A percentile compares a stretch with the other conserved stretches of the same genome.
Evolutionary conservation across 257 asterid species (phyloP).

Genomic region (Nicotiana undulata): DNA sequence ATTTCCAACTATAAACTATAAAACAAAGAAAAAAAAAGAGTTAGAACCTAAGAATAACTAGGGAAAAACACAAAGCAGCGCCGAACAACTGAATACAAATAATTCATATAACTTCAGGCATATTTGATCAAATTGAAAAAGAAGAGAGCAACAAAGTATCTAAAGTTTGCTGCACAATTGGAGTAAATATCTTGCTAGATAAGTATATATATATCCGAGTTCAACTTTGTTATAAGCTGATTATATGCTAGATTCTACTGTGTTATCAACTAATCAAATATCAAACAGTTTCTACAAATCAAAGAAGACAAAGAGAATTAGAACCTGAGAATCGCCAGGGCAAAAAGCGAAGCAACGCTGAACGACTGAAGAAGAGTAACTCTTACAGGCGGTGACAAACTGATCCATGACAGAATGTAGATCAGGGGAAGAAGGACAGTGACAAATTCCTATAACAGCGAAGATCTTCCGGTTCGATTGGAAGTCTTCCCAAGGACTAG

Average conservation of each 20-base stretch:
- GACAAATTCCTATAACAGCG: conserved; percentile 80
- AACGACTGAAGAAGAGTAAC: conserved; percentile 79
- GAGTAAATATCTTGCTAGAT: background rate
- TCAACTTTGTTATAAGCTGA: background rate
- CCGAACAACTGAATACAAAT: background rate
- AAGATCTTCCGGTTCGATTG: conserved; percentile 85
- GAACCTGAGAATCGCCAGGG: conserved; percentile 89
- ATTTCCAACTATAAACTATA: background rate
- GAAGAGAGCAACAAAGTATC: background rate
- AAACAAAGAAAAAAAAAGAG: background rate
- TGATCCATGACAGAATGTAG: conserved; percentile 56
- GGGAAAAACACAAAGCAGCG: background rate
- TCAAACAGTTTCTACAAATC: background rate
- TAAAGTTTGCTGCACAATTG: background rate
- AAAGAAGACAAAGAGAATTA: background rate
- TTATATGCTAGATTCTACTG: background rate
- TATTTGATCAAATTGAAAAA: background rate
- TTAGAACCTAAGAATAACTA: background rate
- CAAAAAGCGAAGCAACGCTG: conserved; percentile 88
- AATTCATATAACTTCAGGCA: background rate
- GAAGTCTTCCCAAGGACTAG: conserved; percentile 98
- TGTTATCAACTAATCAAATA: background rate
- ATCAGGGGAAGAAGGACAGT: conserved; percentile 90
- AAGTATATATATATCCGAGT: background rate
- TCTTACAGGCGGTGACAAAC: conserved; percentile 51